Percentiles rank a stretch among this genome's conserved stretches.
Evolutionary conservation across 78 protist genomes (phyloP).

Genomic region (Tieghemostelium lacteum): DNA sequence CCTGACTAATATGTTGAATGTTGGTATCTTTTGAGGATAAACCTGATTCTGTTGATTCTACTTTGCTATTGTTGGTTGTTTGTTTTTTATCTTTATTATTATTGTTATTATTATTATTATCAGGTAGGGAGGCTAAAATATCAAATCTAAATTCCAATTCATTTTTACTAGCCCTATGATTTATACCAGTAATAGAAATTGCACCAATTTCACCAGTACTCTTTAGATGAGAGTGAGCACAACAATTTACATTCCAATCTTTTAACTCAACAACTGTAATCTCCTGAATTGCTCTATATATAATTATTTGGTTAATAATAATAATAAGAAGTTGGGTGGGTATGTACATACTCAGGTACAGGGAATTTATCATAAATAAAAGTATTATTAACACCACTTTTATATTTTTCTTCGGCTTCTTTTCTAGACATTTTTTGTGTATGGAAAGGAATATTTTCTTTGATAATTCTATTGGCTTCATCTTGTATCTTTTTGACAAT

Average conservation of each 20-base stretch:
- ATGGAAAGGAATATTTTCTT: slow-evolving; percentile 34
- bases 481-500: slow-evolving; percentile 30
- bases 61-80: background rate
- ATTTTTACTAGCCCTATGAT: slow-evolving; percentile 71
- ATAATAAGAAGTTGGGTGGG: background rate
- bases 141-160: slow-evolving; percentile 78
- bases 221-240: slow-evolving; percentile 60
- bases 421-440: slow-evolving; percentile 23
- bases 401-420: slow-evolving; percentile 65
- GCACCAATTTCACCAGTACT: slow-evolving; percentile 53
- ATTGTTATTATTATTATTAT: background rate
- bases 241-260: slow-evolving; percentile 73
- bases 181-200: slow-evolving; percentile 51
- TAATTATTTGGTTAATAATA: too few species aligned
- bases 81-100: background rate
- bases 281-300: slow-evolving; percentile 43
- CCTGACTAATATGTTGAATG: slow-evolving; percentile 19
- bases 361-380: slow-evolving; percentile 79
- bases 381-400: slow-evolving; percentile 49
- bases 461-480: slow-evolving; percentile 49
- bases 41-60: background rate
- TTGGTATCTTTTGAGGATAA: slow-evolving; percentile 31
- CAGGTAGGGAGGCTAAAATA: background rate
- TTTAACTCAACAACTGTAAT: slow-evolving; percentile 54
- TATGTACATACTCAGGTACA: slow-evolving; percentile 67